Evolutionary conservation across 129 eudicot genomes (phyloP), one percentile per base, ranked within the genome.

Genomic region (Saussurea involucrata): DNA sequence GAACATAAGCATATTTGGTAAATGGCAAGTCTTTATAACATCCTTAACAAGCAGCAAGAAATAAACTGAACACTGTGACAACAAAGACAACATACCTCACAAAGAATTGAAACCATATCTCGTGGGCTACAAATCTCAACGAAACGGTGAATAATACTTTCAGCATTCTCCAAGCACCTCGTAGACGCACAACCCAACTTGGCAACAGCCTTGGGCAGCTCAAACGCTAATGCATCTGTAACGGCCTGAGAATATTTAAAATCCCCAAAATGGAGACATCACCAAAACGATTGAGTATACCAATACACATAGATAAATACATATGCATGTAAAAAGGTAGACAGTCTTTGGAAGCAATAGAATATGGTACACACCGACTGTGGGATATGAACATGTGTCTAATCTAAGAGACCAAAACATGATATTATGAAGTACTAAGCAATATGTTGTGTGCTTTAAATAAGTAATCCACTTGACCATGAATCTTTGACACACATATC

Each of bases 61-160:
- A n/a, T 27, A 42, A 31, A 21, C 63, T 28, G 65, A 61, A 71
- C 20, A 79, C 17, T 6, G 24, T 79, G 18, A 63, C 63, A 11
- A 32, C 34, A 66, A 77, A 34, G 21, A 66, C 27, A 22, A n/a
- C 72, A 33, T 85, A 95, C 98, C 92, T 89, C 97, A 40, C 90
- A 91, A 15, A 91, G 86, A 80, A 95, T 81, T 0, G 98, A 77
- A 64, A 95, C 89, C 98, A 95, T 86, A 68, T 91, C 96, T 2
- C 97, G 91, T 8, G 98, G 96, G 83, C 82, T 86, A 81, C 96
- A 91, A 24, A 60, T 78, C 31, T 82, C 84, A 1, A 87, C 76
- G 15, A 95, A 88, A 28, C 15, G 85, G 71, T 89, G 65, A 61
- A 95, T 75, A 57, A 89, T 55, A 70, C 77, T 72, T 72, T 83